phyloP scores from a whole-genome alignment of 768 basidiomycete genomes.

The Leccinum olivaceopallidum region DNA sequence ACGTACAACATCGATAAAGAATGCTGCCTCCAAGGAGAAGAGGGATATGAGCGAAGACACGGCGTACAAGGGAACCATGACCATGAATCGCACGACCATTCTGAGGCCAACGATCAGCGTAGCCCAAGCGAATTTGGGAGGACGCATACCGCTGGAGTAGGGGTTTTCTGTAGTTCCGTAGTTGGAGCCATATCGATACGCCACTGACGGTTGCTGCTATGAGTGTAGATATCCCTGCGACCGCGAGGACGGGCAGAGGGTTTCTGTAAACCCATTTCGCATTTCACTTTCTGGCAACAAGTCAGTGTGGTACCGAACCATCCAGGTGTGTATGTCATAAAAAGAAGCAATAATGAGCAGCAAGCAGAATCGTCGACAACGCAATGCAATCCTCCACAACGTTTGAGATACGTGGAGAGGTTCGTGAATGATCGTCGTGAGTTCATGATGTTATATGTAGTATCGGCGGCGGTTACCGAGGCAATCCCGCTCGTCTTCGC shows the following conservation, averaged over 20 bases:
- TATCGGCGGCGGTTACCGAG: too few species aligned
- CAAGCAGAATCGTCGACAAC: too few species aligned
- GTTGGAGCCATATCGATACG: constrained; percentile 75
- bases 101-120: constrained; percentile 38
- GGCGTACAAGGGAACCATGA: constrained; percentile 95
- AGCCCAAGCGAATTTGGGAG: not conserved
- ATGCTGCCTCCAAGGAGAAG: constrained; percentile 92
- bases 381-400: too few species aligned
- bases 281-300: not conserved
- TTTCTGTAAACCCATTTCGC: not conserved
- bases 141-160: constrained; percentile 64
- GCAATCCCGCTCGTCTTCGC: too few species aligned
- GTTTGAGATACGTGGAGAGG: too few species aligned
- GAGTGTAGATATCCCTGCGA: constrained; percentile 63
- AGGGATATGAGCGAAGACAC: constrained; percentile 90
- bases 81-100: constrained; percentile 92
- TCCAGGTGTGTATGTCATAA: not conserved
- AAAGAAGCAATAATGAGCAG: too few species aligned
- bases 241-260: constrained; percentile 36
- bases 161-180: constrained; percentile 87
- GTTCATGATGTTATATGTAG: too few species aligned
- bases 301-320: not conserved
- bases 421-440: too few species aligned
- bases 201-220: constrained; percentile 73
- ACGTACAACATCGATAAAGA: constrained; percentile 91